Percentiles rank a stretch among this genome's conserved stretches.
Evolutionary conservation across 2,329 filamentous ascomycete species (phyloP).

Genomic region (Clarireedia sp.): DNA sequence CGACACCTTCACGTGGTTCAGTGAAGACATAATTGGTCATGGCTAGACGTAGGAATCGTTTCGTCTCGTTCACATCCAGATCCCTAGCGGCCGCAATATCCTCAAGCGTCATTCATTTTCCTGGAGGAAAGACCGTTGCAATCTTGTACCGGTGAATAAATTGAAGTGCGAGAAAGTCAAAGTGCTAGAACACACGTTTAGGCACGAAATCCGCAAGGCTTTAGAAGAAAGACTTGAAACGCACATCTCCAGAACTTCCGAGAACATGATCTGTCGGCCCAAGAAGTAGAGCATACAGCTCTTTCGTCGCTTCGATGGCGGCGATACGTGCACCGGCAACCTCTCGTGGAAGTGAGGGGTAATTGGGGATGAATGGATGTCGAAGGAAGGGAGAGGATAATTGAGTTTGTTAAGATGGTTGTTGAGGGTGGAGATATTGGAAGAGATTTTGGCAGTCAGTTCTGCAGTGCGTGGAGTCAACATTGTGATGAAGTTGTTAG

Average conservation of each 20-base stretch:
- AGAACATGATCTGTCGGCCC: not conserved
- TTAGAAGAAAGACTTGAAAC: not conserved
- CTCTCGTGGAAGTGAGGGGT: not conserved
- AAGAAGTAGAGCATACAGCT: not conserved
- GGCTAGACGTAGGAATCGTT: not conserved
- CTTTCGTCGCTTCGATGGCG: not conserved
- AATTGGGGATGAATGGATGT: not conserved
- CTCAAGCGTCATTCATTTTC: not conserved
- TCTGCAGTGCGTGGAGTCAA: not conserved
- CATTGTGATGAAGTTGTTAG: not conserved
- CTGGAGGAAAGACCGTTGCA: not conserved
- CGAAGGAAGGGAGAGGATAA: not conserved
- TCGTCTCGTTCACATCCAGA: not conserved
- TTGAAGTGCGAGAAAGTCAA: not conserved
- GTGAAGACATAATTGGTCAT: not conserved
- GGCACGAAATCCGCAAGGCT: not conserved
- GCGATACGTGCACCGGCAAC: not conserved
- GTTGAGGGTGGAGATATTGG: not conserved
- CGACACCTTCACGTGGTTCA: not conserved
- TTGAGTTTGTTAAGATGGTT: not conserved
- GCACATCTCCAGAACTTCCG: not conserved
- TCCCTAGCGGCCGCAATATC: not conserved
- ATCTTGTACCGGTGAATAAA: not conserved
- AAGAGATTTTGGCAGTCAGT: not conserved
- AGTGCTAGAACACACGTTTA: not conserved